Percentiles rank a stretch among this genome's conserved stretches.
Evolutionary conservation across 768 basidiomycete genomes (phyloP).

Genomic region (Nidularia pulvinata): DNA sequence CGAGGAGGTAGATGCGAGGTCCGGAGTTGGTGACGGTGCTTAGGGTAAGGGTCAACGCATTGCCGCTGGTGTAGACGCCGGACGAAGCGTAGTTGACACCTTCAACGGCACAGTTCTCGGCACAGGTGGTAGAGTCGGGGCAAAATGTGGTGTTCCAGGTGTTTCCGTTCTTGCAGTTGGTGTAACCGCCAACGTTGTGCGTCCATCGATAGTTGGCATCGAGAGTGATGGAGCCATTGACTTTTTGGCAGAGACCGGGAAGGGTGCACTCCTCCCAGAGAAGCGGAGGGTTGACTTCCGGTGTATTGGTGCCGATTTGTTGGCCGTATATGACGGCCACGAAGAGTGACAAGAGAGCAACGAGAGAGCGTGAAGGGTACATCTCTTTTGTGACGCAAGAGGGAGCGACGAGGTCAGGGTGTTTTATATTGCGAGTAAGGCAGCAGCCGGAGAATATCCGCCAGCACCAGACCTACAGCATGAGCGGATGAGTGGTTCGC

Average conservation of each 20-base stretch:
- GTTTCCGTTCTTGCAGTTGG: conserved; percentile 58
- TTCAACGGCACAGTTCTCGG: conserved; percentile 39
- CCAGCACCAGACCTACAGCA: no score
- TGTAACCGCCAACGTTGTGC: conserved; percentile 29
- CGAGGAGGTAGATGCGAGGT: conserved; percentile 46
- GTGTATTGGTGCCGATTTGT: conserved; percentile 44
- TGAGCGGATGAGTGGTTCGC: no score
- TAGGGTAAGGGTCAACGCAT: conserved; percentile 35
- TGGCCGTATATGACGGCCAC: conserved; percentile 39
- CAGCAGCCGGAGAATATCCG: no score
- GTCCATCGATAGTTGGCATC: conserved; percentile 58
- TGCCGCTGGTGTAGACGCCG: conserved; percentile 42
- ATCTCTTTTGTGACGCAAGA: conserved; percentile 11
- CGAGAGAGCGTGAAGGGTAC: conserved; percentile 30
- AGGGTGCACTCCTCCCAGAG: conserved; percentile 42
- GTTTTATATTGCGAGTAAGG: no score
- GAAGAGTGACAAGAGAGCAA: conserved; percentile 21
- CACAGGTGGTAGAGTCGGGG: conserved; percentile 45
- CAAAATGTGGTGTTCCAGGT: conserved; percentile 51
- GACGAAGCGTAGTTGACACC: conserved; percentile 45
- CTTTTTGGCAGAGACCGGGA: conserved; percentile 29
- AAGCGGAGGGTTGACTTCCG: conserved; percentile 50
- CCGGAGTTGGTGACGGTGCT: conserved; percentile 33
- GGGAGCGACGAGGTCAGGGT: no score
- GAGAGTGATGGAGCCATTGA: conserved; percentile 33